Evolutionary conservation across 306 rosid genomes (phyloP).

Genomic region (Cucumis hystrix): DNA sequence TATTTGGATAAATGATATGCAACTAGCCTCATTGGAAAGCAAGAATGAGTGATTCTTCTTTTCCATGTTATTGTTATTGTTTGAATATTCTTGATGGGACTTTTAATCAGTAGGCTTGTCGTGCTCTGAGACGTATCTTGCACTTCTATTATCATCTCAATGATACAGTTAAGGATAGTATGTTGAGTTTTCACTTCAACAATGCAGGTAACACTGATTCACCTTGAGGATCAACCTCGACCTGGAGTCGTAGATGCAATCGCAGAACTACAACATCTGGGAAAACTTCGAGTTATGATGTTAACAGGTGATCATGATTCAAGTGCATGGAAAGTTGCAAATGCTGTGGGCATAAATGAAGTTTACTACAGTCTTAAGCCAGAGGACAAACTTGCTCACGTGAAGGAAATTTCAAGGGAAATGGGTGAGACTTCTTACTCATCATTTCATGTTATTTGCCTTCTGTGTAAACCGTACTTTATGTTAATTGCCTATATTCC

Average conservation of each 20-base stretch:
- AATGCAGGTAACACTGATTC: conserved; percentile 84
- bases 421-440: conserved; percentile 36
- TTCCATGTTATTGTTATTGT: not conserved
- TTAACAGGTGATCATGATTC: conserved; percentile 85
- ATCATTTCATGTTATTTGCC: not conserved
- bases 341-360: conserved; percentile 75
- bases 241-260: conserved; percentile 69
- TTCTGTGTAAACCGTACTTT: not conserved
- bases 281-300: conserved; percentile 79
- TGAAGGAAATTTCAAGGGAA: conserved; percentile 76
- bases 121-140: not conserved
- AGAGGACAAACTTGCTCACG: conserved; percentile 85
- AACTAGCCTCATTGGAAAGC: not conserved
- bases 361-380: conserved; percentile 84
- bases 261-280: conserved; percentile 52
- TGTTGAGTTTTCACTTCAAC: not conserved
- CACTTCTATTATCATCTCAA: not conserved
- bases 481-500: not conserved
- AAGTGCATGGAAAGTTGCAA: conserved; percentile 89
- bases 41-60: not conserved
- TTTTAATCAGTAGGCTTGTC: not conserved
- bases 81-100: not conserved
- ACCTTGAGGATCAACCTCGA: conserved; percentile 91
- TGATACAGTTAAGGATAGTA: not conserved
- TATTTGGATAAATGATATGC: not conserved